These are phyloP conservation scores for Pontederia paniculata DNA, from an alignment of 176 grass and related monocot species.

Conservation along the genomic window DNA sequence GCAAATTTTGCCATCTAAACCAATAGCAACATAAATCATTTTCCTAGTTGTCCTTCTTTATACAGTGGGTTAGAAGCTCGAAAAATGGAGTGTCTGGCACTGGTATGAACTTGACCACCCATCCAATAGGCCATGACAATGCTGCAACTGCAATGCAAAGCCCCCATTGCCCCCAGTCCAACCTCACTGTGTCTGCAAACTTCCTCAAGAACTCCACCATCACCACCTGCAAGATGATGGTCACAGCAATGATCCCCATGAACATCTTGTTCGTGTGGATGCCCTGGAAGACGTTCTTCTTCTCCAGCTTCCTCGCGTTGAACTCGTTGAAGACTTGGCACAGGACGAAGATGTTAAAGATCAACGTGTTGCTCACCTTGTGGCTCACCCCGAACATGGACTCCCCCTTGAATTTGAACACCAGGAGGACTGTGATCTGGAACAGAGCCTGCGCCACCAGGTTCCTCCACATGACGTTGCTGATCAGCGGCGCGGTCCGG, in stretches of 20 bases:
- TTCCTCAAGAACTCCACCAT: constrained; percentile 76
- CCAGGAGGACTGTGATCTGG: constrained; percentile 44
- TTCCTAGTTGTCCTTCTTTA: too few species aligned
- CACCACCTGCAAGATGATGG: constrained; percentile 41
- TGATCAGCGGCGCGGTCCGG: constrained; percentile 63
- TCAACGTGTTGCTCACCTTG: constrained; percentile 50
- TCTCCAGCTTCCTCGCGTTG: constrained; percentile 58
- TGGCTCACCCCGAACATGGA: constrained; percentile 20
- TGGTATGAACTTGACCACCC: constrained; percentile 57
- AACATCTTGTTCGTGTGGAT: constrained; percentile 53
- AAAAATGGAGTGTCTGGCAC: constrained; percentile 27
- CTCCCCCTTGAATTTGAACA: constrained; percentile 41
- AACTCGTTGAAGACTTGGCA: constrained; percentile 94
- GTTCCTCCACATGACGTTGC: constrained; percentile 85
- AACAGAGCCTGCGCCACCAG: constrained; percentile 42
- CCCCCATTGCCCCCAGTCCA: constrained; percentile 46
- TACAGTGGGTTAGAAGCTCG: constrained; percentile 12
- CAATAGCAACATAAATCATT: too few species aligned
- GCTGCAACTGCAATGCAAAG: constrained; percentile 49
- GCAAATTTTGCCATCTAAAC: too few species aligned
- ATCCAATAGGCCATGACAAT: constrained; percentile 59
- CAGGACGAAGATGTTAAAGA: constrained; percentile 82
- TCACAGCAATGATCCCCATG: constrained; percentile 49
- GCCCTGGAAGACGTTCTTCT: constrained; percentile 60
- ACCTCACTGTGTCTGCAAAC: constrained; percentile 65